phyloP scores from a whole-genome alignment of 2,329 filamentous ascomycete genomes.

The Nemania abortiva region DNA sequence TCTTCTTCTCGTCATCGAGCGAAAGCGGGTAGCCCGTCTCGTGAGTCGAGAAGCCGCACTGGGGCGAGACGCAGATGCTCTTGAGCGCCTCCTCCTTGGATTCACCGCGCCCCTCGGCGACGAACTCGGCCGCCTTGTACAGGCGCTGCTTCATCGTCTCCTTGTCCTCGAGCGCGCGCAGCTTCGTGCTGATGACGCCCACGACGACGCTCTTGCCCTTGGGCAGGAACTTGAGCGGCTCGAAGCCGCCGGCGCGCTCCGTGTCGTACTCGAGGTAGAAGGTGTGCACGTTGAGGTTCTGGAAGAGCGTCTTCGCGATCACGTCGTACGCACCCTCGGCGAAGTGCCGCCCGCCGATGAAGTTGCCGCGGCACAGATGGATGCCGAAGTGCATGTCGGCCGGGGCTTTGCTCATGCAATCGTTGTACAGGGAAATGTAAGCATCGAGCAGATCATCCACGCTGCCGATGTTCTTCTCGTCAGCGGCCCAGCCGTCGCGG shows the following conservation, averaged over 20 bases:
- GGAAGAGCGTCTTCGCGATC: slow-evolving; percentile 75
- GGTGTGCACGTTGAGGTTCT: slow-evolving; percentile 71
- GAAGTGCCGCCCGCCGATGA: slow-evolving; percentile 74
- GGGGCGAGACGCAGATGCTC: slow-evolving; percentile 75
- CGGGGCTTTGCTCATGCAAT: slow-evolving; percentile 72
- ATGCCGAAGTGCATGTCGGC: slow-evolving; percentile 81
- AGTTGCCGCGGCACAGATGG: slow-evolving; percentile 79
- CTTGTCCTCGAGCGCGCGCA: slow-evolving; percentile 71
- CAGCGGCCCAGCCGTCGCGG: slow-evolving; percentile 75
- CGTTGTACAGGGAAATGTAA: slow-evolving; percentile 83
- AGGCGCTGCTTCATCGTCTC: slow-evolving; percentile 72
- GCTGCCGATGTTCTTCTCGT: slow-evolving; percentile 74
- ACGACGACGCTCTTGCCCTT: slow-evolving; percentile 73
- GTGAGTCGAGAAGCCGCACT: slow-evolving; percentile 81
- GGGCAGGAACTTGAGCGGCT: slow-evolving; percentile 71
- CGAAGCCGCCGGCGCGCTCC: slow-evolving; percentile 72
- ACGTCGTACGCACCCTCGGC: slow-evolving; percentile 75
- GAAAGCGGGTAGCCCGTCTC: slow-evolving; percentile 77
- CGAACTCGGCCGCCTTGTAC: slow-evolving; percentile 72
- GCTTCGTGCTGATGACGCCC: slow-evolving; percentile 73
- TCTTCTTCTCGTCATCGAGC: slow-evolving; percentile 78
- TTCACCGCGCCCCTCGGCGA: slow-evolving; percentile 75
- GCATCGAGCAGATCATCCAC: slow-evolving; percentile 79
- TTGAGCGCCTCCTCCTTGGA: slow-evolving; percentile 75
- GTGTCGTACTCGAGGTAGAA: slow-evolving; percentile 80